Percentiles rank a stretch among this genome's conserved stretches.
Evolutionary conservation across 805 yeast species (phyloP).

Genomic region (Suhomyces emberorum): DNA sequence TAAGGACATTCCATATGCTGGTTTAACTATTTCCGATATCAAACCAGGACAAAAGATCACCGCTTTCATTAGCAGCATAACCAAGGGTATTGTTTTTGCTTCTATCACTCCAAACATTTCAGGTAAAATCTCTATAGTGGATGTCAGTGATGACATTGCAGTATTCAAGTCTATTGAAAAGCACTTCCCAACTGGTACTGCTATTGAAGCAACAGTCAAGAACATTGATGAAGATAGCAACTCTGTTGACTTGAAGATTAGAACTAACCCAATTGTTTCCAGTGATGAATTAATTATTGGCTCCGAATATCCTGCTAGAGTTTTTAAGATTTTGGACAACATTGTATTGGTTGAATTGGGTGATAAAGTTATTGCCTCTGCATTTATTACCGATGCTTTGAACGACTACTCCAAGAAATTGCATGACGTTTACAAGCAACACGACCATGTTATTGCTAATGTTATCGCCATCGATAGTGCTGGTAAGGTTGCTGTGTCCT

Average conservation of each 20-base stretch:
- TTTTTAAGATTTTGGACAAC: slow-evolving; percentile 55
- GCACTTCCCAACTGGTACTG: slow-evolving; percentile 70
- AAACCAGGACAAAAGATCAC: slow-evolving; percentile 48
- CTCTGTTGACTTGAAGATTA: slow-evolving; percentile 47
- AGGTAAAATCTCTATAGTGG: slow-evolving; percentile 65
- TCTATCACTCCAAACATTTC: slow-evolving; percentile 64
- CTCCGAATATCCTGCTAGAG: slow-evolving; percentile 55
- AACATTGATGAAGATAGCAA: slow-evolving; percentile 53
- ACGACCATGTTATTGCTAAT: slow-evolving; percentile 57
- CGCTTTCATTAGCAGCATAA: slow-evolving; percentile 65
- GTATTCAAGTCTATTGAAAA: slow-evolving; percentile 46
- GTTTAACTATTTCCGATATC: slow-evolving; percentile 40
- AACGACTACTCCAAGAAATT: slow-evolving; percentile 59
- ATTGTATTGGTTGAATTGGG: slow-evolving; percentile 69
- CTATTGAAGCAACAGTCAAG: slow-evolving; percentile 55
- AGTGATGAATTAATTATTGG: slow-evolving; percentile 54
- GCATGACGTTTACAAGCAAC: slow-evolving; percentile 45
- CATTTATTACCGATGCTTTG: slow-evolving; percentile 75
- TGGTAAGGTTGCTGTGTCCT: slow-evolving; percentile 58
- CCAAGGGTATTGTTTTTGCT: slow-evolving; percentile 62
- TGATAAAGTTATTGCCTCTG: slow-evolving; percentile 55
- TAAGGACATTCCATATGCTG: slow-evolving; percentile 21
- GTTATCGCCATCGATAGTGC: slow-evolving; percentile 49
- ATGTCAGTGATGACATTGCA: slow-evolving; percentile 54
- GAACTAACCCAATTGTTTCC: slow-evolving; percentile 40